Evolutionary conservation across 495 filamentous ascomycete genomes (phyloP), one percentile per base, ranked within the genome.

Genomic region (Haplographium delicatum): DNA sequence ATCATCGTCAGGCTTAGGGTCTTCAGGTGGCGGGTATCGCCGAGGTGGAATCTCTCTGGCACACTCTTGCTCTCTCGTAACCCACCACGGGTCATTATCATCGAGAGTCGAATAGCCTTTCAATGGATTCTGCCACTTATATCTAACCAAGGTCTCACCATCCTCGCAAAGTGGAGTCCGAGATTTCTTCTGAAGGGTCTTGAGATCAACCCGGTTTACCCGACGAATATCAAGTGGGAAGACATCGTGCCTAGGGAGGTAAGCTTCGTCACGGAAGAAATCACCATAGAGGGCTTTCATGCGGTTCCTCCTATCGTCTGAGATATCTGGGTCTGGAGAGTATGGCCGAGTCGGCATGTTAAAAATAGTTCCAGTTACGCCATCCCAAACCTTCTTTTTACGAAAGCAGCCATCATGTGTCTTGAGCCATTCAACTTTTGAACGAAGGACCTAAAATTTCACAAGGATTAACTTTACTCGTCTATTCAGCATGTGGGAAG

Each of bases 381-480:
- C 26, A 41, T 61, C 58, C 58, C 58, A 61, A 6, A 37, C 18
- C 20, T 54, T 54, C 22, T 55, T 48, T 25, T 58, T 61, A 1
- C n/a, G 42, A 20, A 47, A 50, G 4, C 9, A 7, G 20, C 28
- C 27, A 11, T 60, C 28, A 26, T 2, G 7, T 10, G 43, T 52
- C 25, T 31, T 1, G 8, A 51, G 19, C 15, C 52, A 59, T 44
- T 51, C 34, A n/a, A 16, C 20, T 2, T 48, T 19, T 2, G 41
- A 25, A 11, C 50, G 31, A 10, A 59, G 25, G n/a, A 47, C 31
- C 54, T 56, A n/a, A 19, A 4, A 41, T 33, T 47, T 33, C 26
- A 31, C 28, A 6, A 7, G 19, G 6, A 42, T 41, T 34, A 30
- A n/a, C 4, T 8, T 13, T 8, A n/a, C 1, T 18, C 26, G 5